Conservation (phyloP, 345 rosid genomes). For the Ricinus communis region DNA sequence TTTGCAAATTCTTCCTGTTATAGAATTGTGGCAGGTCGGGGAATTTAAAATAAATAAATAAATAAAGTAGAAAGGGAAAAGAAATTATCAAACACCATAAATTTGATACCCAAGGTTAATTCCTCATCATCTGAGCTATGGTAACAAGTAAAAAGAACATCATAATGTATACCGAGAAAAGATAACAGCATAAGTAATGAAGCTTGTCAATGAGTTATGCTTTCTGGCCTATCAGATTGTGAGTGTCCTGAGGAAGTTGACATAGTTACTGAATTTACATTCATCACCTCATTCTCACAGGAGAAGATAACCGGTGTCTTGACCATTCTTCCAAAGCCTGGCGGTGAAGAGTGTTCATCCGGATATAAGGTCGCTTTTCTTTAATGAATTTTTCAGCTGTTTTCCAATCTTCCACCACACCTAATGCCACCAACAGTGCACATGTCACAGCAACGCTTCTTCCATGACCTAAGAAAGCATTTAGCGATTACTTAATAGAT, state of each 20-base stretch:
- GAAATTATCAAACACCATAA: not conserved
- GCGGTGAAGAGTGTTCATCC: slow-evolving; percentile 52
- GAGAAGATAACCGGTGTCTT: slow-evolving; percentile 38
- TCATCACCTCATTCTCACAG: slow-evolving; percentile 17
- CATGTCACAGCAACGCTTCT: slow-evolving; percentile 71
- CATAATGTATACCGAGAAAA: not conserved
- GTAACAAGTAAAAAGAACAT: not conserved
- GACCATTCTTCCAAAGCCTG: slow-evolving; percentile 68
- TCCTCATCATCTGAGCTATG: not conserved
- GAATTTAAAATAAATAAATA: too few relatives aligned
- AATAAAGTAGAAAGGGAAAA: not conserved
- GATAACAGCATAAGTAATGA: not conserved
- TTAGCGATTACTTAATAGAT: not conserved
- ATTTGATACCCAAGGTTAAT: not conserved
- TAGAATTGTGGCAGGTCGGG: too few relatives aligned
- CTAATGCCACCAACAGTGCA: slow-evolving; percentile 62
- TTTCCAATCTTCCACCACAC: slow-evolving; percentile 63
- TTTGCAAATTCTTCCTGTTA: too few relatives aligned
- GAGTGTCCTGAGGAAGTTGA: slow-evolving; percentile 1
- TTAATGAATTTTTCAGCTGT: slow-evolving; percentile 51
- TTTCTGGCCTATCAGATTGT: not conserved
- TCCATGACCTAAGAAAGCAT: slow-evolving; percentile 57
- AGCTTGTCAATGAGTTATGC: not conserved
- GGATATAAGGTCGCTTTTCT: slow-evolving; percentile 51
- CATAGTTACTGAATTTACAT: not conserved